Conservation (phyloP, 805 yeast genomes). For the Suhomyces pyralidae region DNA sequence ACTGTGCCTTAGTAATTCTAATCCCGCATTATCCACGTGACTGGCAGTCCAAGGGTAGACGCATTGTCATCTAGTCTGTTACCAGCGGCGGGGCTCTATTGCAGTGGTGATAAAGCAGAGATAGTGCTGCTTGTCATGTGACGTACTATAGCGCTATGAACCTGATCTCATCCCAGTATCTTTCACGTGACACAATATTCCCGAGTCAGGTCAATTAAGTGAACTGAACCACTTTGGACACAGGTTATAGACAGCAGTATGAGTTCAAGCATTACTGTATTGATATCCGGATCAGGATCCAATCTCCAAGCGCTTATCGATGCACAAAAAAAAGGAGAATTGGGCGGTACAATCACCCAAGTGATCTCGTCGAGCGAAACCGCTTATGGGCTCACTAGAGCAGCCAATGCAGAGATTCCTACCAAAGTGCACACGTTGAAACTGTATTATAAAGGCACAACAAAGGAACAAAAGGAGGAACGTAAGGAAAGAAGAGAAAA, state of each 20-base stretch:
- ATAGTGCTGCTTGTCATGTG: neutral
- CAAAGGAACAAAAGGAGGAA: constrained; percentile 61
- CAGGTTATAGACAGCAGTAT: neutral
- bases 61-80: neutral
- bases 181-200: constrained; percentile 3
- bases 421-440: constrained; percentile 69
- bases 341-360: constrained; percentile 48
- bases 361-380: constrained; percentile 82
- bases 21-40: neutral
- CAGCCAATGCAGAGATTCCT: constrained; percentile 66
- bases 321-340: constrained; percentile 44
- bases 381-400: constrained; percentile 89
- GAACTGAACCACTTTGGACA: neutral
- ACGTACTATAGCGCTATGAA: neutral
- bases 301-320: constrained; percentile 93
- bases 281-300: constrained; percentile 95
- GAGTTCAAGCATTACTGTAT: constrained; percentile 52
- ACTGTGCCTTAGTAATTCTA: neutral
- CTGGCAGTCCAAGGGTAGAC: neutral
- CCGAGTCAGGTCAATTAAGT: constrained; percentile 11
- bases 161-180: neutral
- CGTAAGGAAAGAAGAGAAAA: constrained; percentile 61
- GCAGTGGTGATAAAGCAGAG: neutral
- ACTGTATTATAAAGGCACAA: constrained; percentile 67
- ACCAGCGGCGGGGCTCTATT: neutral